Evolutionary conservation across 345 rosid species (phyloP), one percentile per base, ranked within the genome.

Genomic region (Corchorus olitorius): DNA sequence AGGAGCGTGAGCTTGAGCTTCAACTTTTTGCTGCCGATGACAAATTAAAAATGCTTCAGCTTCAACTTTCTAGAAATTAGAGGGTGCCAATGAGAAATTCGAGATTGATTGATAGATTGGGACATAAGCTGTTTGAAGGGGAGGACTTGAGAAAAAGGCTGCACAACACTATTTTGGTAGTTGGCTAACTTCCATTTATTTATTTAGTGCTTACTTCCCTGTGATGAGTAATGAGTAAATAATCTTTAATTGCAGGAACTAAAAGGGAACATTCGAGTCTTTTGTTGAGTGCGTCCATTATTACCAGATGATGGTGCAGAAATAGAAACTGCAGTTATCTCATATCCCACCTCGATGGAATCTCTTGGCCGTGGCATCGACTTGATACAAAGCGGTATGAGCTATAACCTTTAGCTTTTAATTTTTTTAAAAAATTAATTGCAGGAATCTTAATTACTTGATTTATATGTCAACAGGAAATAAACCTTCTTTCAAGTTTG

Each of bases 251-350:
- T 43, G 15, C 79, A 95, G 99, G 99, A 95, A 87, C 79, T 95
- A 8, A 95, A 95, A 88, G 99, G 99, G 20, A 95, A 95, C 63
- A 96, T 96, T 62, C 89, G 99, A 7, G 99, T 96, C 0, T 96
- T 96, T 75, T 96, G 98, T 69, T 87, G 99, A 70, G 98, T 96
- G 48, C 97, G 99, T 5, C 99, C 98, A 52, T 53, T 86, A 70
- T 81, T 91, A 78, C 93, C 93, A 2, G 97, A 93, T 76, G 98
- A 96, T 75, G 87, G 91, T 70, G 86, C 59, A 56, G 89, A 85
- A 37, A 58, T 80, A 19, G 98, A 92, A 60, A 79, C 83, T 4
- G 72, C 84, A 6, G 89, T 89, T 1, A 80, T 96, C 20, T 78
- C 92, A 16, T 96, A 89, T 80, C 99, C 97, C 39, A 80, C 94